phyloP scores from a whole-genome alignment of 2,329 filamentous ascomycete genomes.

The Basipetospora chlamydospora region DNA sequence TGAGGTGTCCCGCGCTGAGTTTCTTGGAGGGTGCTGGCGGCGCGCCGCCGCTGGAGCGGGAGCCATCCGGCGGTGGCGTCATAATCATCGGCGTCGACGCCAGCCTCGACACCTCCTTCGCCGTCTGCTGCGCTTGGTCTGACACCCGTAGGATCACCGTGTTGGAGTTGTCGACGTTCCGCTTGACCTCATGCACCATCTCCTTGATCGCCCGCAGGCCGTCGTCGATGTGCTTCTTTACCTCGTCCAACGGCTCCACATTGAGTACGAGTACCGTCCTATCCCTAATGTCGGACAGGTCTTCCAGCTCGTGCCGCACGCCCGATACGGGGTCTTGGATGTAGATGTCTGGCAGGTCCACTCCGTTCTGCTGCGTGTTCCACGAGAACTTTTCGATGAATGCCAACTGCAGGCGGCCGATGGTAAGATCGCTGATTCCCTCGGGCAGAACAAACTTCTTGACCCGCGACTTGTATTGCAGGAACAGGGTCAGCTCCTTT shows the following conservation, averaged over 20 bases:
- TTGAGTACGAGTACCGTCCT: slow-evolving; percentile 90
- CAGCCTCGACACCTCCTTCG: slow-evolving; percentile 65
- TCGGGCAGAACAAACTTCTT: slow-evolving; percentile 88
- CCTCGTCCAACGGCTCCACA: slow-evolving; percentile 83
- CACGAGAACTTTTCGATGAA: slow-evolving; percentile 99
- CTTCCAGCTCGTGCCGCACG: slow-evolving; percentile 91
- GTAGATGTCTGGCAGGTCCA: slow-evolving; percentile 90
- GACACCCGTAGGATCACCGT: slow-evolving; percentile 73
- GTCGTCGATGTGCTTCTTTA: slow-evolving; percentile 92
- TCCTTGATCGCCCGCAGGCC: slow-evolving; percentile 66
- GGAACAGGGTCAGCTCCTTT: slow-evolving; percentile 83
- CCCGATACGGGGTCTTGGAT: slow-evolving; percentile 93
- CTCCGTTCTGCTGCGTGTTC: slow-evolving; percentile 91
- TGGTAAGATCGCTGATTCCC: slow-evolving; percentile 69
- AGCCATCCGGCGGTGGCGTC: slow-evolving; percentile 26
- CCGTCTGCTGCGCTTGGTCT: slow-evolving; percentile 77
- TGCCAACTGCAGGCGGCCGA: slow-evolving; percentile 78
- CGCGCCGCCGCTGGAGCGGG: no score
- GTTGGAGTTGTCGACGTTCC: slow-evolving; percentile 71
- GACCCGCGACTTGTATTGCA: slow-evolving; percentile 93
- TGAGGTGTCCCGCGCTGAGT: slow-evolving; percentile 47
- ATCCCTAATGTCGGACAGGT: slow-evolving; percentile 85
- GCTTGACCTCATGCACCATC: slow-evolving; percentile 75
- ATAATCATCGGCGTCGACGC: slow-evolving; percentile 26
- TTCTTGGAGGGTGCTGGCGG: slow-evolving; percentile 21